Evolutionary conservation across 2,329 filamentous ascomycete genomes (phyloP), one percentile per base, ranked within the genome.

Genomic region (Cladophialophora psammophila): DNA sequence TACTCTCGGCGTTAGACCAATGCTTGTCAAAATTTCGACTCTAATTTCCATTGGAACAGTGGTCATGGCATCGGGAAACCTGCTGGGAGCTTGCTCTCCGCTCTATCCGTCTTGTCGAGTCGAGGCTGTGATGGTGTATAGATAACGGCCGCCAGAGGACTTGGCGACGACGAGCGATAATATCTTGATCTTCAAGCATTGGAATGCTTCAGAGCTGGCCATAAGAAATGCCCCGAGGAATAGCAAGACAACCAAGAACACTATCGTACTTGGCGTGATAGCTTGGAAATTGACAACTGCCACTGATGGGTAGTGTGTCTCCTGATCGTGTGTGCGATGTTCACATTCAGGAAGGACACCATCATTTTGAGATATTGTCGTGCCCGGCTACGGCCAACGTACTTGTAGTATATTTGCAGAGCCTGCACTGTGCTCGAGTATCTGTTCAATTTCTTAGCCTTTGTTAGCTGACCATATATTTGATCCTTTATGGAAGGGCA

Each of bases 381-480:
- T 42, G 40, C 5, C 13, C 13, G 40, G n/a, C 15, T 15, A n/a
- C 13, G 40, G 40, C 40, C 38, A n/a, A n/a, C n/a, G n/a, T n/a
- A n/a, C n/a, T n/a, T 42, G 40, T 42, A 42, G 15, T 42, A 42
- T 42, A 42, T 42, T 4, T n/a, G 15, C 7, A 42, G 15, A 42
- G 5, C 40, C 15, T 6, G 15, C 15, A n/a, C 40, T n/a, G 26
- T n/a, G 40, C n/a, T n/a, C 1, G 13, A n/a, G 40, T 7, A 4
- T 42, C n/a, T 42, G 40, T 42, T 42, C 40, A 6, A 18, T n/a
- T 18, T 42, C 50, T 8, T 31, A 53, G 50, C 4, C 31, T 34
- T 53, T 53, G 4, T 53, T 53, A 31, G 50, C 10, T 53, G 50
- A 53, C 20, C 20, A 53, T 31, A 31, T 32, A 53, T 26, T 53